Evolutionary conservation across 1,284 basidiomycete species (phyloP).

Genomic region (Hypsizygus ulmarius): DNA sequence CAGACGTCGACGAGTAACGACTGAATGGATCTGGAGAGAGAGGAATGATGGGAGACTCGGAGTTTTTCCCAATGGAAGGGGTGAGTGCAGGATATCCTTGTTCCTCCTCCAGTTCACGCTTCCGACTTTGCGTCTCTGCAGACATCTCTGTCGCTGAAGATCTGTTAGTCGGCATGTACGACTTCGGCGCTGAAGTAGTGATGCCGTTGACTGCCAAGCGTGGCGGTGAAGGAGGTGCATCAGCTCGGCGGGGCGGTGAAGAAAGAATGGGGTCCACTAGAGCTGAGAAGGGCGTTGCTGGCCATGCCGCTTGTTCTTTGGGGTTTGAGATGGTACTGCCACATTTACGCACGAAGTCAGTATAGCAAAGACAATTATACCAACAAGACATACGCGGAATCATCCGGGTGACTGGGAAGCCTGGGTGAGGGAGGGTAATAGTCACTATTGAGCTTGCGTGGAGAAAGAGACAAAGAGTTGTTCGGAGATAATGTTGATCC

Average conservation of each 20-base stretch:
- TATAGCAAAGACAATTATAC: neutral
- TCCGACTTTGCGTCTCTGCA: conserved; percentile 51
- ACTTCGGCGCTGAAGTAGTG: conserved; percentile 53
- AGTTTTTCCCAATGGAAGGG: conserved; percentile 22
- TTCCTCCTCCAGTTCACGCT: conserved; percentile 51
- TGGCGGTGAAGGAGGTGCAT: conserved; percentile 49
- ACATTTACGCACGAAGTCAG: conserved; percentile 1
- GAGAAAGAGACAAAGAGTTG: conserved; percentile 30
- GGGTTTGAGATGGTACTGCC: conserved; percentile 10
- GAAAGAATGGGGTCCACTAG: conserved; percentile 28
- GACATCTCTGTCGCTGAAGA: conserved; percentile 34
- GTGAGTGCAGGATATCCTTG: conserved; percentile 44
- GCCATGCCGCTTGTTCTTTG: conserved; percentile 37
- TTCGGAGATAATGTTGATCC: conserved; percentile 30
- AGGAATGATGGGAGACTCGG: conserved; percentile 56
- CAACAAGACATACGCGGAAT: conserved; percentile 9
- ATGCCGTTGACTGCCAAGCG: conserved; percentile 66
- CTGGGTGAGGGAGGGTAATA: conserved; percentile 37
- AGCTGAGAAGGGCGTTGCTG: conserved; percentile 45
- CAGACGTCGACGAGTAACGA: conserved; percentile 55
- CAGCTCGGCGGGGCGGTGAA: conserved; percentile 17
- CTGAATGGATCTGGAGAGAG: conserved; percentile 79
- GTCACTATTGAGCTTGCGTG: conserved; percentile 30
- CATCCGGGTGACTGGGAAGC: conserved; percentile 26
- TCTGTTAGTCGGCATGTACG: conserved; percentile 34